These are phyloP conservation scores for Paradendryphiella salina DNA, from an alignment of 2,329 filamentous ascomycete genomes.

Conservation along the genomic window DNA sequence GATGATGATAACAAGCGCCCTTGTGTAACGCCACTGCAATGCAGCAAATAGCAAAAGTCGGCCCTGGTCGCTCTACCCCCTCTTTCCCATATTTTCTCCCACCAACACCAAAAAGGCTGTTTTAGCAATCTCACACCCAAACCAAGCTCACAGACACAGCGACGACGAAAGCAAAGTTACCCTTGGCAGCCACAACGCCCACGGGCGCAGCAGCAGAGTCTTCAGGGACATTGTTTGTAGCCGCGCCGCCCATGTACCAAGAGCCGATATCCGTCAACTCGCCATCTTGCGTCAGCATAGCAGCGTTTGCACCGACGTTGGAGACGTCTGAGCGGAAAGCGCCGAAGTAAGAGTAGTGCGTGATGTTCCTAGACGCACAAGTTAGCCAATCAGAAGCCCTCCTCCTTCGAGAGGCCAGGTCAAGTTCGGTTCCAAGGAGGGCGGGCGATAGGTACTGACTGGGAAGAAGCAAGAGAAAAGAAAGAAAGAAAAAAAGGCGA, in stretches of 20 bases:
- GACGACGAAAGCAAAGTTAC: not conserved
- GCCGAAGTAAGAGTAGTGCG: constrained; percentile 75
- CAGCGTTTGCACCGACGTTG: constrained; percentile 73
- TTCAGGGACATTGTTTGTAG: constrained; percentile 10
- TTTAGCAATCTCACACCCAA: too few species aligned
- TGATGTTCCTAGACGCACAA: constrained; percentile 53
- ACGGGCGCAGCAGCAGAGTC: not conserved
- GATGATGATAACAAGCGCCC: too few species aligned
- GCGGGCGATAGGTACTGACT: too few species aligned
- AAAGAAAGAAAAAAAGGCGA: not conserved
- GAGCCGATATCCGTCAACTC: constrained; percentile 73
- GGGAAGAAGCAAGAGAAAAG: not conserved
- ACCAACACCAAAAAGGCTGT: too few species aligned
- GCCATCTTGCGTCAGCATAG: constrained; percentile 70
- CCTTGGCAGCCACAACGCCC: not conserved
- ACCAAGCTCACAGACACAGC: not conserved
- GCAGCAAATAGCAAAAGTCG: too few species aligned
- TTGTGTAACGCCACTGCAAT: too few species aligned
- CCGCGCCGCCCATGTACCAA: constrained; percentile 69
- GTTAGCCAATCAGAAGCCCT: not conserved
- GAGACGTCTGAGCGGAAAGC: constrained; percentile 70
- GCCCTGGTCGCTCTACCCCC: too few species aligned
- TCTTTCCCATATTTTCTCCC: too few species aligned
- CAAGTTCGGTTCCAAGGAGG: too few species aligned
- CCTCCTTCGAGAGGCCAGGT: too few species aligned